Percentiles rank a stretch among this genome's conserved stretches.
phyloP scores from a whole-genome alignment of 441 rosid genomes.

The Jatropha podagrica region DNA sequence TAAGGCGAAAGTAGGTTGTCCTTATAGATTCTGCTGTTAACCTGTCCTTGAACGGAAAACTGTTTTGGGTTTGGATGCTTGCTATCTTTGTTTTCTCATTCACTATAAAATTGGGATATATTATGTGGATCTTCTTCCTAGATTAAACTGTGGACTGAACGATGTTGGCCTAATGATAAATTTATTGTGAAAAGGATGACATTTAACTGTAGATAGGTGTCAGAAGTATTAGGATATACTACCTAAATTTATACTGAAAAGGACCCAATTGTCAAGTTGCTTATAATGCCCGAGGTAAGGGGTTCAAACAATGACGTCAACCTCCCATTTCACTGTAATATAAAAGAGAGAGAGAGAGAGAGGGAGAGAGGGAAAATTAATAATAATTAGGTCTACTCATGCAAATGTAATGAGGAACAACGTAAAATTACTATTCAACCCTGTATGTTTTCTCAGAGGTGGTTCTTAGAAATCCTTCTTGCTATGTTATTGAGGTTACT shows the following conservation, averaged over 20 bases:
- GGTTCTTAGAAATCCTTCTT: not conserved
- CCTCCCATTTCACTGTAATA: not conserved
- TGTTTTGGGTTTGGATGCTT: not conserved
- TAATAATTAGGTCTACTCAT: not conserved
- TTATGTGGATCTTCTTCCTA: not conserved
- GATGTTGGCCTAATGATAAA: not conserved
- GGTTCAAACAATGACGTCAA: not conserved
- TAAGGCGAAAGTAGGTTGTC: not conserved
- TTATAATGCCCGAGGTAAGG: not conserved
- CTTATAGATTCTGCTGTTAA: not conserved
- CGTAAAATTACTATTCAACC: not conserved
- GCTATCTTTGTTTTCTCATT: conserved; percentile 1
- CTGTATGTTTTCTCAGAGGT: not conserved
- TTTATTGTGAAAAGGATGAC: not conserved
- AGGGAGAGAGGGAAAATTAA: not conserved
- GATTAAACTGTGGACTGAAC: not conserved
- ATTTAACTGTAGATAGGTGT: conserved; percentile 3
- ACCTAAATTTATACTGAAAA: no score
- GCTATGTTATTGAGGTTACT: not conserved
- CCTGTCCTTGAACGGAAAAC: not conserved
- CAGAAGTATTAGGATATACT: not conserved
- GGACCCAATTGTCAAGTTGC: not conserved
- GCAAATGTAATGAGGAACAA: not conserved
- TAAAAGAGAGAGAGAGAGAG: no score
- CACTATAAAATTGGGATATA: not conserved